A percentile compares a stretch with the other conserved stretches of the same genome.
Evolutionary conservation across 2,329 filamentous ascomycete species (phyloP).

Genomic region (Hirsutella thompsonii): DNA sequence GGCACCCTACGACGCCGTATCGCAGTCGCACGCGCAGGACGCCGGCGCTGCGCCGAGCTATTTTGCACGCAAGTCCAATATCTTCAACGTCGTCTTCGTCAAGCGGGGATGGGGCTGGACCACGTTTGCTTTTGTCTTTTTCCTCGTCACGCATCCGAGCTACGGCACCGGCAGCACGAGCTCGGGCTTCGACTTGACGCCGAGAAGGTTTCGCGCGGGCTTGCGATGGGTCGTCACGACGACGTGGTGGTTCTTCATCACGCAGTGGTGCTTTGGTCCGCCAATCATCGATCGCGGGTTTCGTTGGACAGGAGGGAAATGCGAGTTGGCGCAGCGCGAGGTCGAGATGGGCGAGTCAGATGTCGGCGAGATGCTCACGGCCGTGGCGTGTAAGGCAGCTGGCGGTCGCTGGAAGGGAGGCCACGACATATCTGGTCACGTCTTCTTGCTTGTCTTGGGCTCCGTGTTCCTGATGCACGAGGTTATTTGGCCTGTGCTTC

Average conservation of each 20-base stretch:
- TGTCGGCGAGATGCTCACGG: conserved; percentile 48
- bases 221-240: conserved; percentile 64
- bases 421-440: conserved; percentile 91
- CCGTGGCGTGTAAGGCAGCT: conserved; percentile 66
- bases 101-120: conserved; percentile 95
- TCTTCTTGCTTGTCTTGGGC: conserved; percentile 80
- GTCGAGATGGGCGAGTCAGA: conserved; percentile 31
- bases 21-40: conserved; percentile 50
- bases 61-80: conserved; percentile 86
- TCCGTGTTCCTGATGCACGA: conserved; percentile 75
- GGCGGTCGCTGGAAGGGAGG: conserved; percentile 86
- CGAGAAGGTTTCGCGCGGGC: neutral
- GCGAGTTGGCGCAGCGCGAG: conserved; percentile 45
- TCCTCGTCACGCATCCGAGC: conserved; percentile 55
- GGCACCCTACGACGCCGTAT: conserved; percentile 45
- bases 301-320: conserved; percentile 74
- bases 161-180: neutral
- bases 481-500: conserved; percentile 45
- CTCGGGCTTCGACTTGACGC: neutral
- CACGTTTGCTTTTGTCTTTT: conserved; percentile 57
- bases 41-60: conserved; percentile 56
- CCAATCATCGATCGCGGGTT: conserved; percentile 84
- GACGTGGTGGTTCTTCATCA: conserved; percentile 69
- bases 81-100: conserved; percentile 88
- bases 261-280: conserved; percentile 94